Evolutionary conservation across 768 basidiomycete species (phyloP).

Genomic region (Lactarius trivialis): DNA sequence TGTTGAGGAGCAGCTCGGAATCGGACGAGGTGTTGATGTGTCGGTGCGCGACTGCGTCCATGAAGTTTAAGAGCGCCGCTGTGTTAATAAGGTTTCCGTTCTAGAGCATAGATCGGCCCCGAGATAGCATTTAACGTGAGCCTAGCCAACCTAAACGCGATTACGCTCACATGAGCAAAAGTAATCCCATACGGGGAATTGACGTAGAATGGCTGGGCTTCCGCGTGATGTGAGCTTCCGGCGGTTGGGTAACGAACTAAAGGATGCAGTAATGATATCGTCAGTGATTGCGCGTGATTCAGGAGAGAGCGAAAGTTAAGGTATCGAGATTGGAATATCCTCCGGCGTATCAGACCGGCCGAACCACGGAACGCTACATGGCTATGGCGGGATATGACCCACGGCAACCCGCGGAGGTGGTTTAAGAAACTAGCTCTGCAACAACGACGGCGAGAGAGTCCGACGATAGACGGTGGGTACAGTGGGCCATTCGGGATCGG

Average conservation of each 20-base stretch:
- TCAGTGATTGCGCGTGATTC: background rate
- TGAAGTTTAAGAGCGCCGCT: conserved; percentile 72
- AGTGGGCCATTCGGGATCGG: background rate
- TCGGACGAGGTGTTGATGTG: conserved; percentile 99
- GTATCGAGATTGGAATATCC: background rate
- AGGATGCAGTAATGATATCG: background rate
- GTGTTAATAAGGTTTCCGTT: conserved; percentile 99
- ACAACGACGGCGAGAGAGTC: background rate
- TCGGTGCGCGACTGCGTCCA: conserved; percentile 94
- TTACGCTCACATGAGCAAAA: conserved; percentile 77
- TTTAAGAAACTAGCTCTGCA: background rate
- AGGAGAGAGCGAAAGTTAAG: background rate
- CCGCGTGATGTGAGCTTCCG: conserved; percentile 92
- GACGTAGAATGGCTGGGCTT: conserved; percentile 99
- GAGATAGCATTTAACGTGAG: background rate
- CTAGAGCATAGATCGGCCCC: conserved; percentile 36
- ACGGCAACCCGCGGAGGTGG: background rate
- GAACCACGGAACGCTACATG: too few species aligned
- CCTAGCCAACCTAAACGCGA: conserved; percentile 1
- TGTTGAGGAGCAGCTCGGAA: conserved; percentile 94
- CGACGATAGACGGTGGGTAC: background rate
- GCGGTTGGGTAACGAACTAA: conserved; percentile 96
- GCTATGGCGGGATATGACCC: too few species aligned
- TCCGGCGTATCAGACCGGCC: too few species aligned
- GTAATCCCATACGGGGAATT: conserved; percentile 99